Base-by-base conservation (phyloP, 495 filamentous ascomycete genomes). In the Penicillium silybi region DNA sequence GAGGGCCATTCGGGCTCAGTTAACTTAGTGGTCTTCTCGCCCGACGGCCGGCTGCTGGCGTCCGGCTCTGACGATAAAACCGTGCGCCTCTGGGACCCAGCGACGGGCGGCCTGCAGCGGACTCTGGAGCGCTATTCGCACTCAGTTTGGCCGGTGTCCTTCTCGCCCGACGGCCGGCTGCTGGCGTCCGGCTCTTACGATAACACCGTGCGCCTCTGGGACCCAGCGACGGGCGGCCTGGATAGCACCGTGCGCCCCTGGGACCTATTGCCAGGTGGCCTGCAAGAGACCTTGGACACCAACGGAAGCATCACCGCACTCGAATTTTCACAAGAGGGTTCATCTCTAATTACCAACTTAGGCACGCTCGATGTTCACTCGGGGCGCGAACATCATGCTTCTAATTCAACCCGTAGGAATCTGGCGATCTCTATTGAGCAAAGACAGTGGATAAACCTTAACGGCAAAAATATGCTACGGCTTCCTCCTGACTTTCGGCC, bases 141-240 rank as follows among this genome's bases (percentile, higher is more conserved):
- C 32, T 32, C 0, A 39, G 46, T 69, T 43, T 20, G 6, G 0
- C 54, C 58, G 18, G 51, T 65, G 13, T 52, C 53, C 9, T 66
- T 68, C 52, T 72, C 68, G 3, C 47, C 49, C 4, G 57, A 66
- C 26, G 59, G 56, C 32, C 42, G n/a, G 16, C 29, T 50, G 4
- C 38, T 68, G 16, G 65, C 63, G 4, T 64, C 65, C 1, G 54
- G 44, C 25, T 64, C 54, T 3, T 5, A 6, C 0, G 56, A 54
- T 48, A 44, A 29, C 1, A 59, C 27, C 1, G 37, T 59, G 17
- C 34, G 37, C 18, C 44, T 61, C 18, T 60, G 53, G 57, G 46
- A 60, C 23, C 6, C 37, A 3, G 49, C 22, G 4, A 56, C 53
- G 5, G 53, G 57, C 16, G 18, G 7, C 7, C 32, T 44, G 8